Evolutionary conservation across 1,284 basidiomycete species (phyloP), one percentile per base, ranked within the genome.

Genomic region (Moniliophthora roreri): DNA sequence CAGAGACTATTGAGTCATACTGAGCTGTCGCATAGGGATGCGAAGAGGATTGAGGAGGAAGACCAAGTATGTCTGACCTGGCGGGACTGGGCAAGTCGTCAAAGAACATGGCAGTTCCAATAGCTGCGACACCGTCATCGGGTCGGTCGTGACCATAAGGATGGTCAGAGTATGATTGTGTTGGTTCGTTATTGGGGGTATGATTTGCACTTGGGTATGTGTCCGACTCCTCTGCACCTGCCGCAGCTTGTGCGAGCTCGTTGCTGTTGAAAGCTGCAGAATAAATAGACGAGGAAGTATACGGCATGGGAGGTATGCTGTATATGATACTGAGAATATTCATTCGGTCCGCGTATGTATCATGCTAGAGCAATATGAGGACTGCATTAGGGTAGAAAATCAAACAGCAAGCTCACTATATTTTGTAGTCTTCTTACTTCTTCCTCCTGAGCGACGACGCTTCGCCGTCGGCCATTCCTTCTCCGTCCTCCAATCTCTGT

Each of bases 261-360:
- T 46, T 10, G 15, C 44, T 46, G 49, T 65, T 62, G 37, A 76
- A 73, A 48, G 77, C 67, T 41, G 79, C 74, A 36, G 79, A 73
- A 58, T 83, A 82, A 46, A 79, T 63, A 15, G 80, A 76, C 28
- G 80, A 69, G 24, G 81, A 77, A 11, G 85, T 79, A 63, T 87
- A 82, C 23, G 83, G 82, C 34, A 82, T 79, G 40, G 87, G 77
- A 20, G 87, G 87, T 67, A 92, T 91, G 66, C 83, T 87, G 73
- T 92, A 93, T 58, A 91, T 91, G 58, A 91, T 78, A 62, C 88
- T 90, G 53, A 92, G 77, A 62, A 93, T 91, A 65, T 89, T 89
- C 89, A 92, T 92, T 55, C 89, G 82, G 70, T 92, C 89, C 53
- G 89, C 89, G 66, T 92, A 92, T 8, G 90, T 92, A 69, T 93